Conservation (phyloP, 2,329 filamentous ascomycete genomes). For the Xylariales sp. region DNA sequence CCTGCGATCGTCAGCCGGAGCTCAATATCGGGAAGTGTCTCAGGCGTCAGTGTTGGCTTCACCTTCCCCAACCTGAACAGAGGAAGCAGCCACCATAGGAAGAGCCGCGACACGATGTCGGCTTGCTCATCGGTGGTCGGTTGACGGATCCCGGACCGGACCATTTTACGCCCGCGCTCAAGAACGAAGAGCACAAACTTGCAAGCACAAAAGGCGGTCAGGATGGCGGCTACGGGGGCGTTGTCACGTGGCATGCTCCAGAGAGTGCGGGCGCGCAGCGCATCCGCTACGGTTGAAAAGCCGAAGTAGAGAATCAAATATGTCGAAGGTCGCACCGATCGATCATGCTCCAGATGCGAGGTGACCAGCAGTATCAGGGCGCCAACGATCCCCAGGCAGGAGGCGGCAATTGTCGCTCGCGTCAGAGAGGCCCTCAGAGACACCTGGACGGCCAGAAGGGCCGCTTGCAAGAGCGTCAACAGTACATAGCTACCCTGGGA, state of each 20-base stretch:
- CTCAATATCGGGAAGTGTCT: not conserved
- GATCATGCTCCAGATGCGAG: not conserved
- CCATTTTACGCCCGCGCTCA: not conserved
- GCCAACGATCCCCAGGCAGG: not conserved
- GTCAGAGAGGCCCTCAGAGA: not conserved
- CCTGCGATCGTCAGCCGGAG: not conserved
- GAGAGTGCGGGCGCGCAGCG: constrained; percentile 1
- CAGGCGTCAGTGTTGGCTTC: not conserved
- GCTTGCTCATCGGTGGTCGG: not conserved
- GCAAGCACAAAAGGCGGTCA: not conserved
- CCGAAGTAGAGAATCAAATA: not conserved
- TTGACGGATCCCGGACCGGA: not conserved
- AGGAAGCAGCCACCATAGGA: constrained; percentile 1
- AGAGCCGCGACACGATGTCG: not conserved
- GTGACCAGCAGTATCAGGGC: not conserved
- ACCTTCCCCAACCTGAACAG: not conserved
- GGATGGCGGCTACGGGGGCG: not conserved
- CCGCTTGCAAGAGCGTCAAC: not conserved
- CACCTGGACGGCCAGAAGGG: constrained; percentile 1
- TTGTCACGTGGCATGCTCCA: not conserved
- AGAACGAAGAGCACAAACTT: constrained; percentile 2
- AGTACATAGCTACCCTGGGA: not conserved
- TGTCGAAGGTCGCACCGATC: not conserved
- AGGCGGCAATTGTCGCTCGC: constrained; percentile 1
- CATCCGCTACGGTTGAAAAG: not conserved